Conservation (phyloP, 2,329 filamentous ascomycete species). For the Hypoxylon sp. region DNA sequence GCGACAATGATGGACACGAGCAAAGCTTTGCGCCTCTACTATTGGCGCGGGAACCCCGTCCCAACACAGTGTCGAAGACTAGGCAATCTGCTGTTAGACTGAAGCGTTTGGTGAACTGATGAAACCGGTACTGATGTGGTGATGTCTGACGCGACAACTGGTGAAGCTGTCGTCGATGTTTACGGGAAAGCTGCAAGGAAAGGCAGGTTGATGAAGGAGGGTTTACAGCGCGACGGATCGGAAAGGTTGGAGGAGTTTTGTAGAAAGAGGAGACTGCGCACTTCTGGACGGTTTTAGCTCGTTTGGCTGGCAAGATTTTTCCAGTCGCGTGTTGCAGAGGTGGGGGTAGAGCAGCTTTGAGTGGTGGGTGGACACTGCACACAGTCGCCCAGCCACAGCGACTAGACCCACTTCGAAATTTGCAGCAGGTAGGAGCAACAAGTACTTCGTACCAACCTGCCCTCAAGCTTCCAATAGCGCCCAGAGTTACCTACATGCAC, state of each 20-base stretch:
- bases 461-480: neutral
- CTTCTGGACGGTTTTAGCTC: conserved; percentile 27
- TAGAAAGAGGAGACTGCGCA: conserved; percentile 32
- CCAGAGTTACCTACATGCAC: neutral
- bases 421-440: neutral
- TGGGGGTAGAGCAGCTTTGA: conserved; percentile 20
- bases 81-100: conserved; percentile 40
- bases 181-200: conserved; percentile 19
- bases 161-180: conserved; percentile 26
- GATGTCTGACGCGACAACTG: conserved; percentile 23
- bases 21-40: conserved; percentile 36
- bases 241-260: conserved; percentile 19
- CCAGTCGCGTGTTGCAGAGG: conserved; percentile 40
- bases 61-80: conserved; percentile 39
- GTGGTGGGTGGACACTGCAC: conserved; percentile 8
- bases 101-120: conserved; percentile 20
- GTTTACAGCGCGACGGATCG: conserved; percentile 21
- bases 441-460: neutral
- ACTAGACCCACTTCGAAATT: conserved; percentile 6
- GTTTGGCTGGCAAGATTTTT: conserved; percentile 38
- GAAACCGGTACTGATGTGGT: neutral
- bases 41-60: conserved; percentile 38
- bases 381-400: conserved; percentile 23
- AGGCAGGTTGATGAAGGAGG: conserved; percentile 15
- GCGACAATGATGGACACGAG: conserved; percentile 33